Conservation (phyloP, 2,329 filamentous ascomycete species). For the Penicillium italicum region DNA sequence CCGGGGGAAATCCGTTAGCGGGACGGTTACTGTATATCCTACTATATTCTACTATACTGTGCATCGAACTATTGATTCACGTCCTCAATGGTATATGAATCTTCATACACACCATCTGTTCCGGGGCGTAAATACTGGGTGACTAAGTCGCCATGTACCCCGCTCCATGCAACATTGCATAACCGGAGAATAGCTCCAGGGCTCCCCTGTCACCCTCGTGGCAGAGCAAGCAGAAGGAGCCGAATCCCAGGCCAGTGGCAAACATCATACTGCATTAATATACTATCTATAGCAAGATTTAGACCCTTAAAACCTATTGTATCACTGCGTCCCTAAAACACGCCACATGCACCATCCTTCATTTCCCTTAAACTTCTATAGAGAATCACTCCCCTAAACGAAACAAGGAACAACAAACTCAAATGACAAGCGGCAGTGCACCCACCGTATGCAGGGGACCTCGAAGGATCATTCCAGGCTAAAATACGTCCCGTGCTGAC, state of each 20-base stretch:
- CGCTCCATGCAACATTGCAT: neutral
- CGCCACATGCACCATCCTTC: slow-evolving; percentile 6
- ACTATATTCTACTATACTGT: neutral
- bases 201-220: slow-evolving; percentile 6
- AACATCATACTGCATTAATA: neutral
- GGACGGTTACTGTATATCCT: neutral
- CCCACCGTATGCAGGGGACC: neutral
- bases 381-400: slow-evolving; percentile 7
- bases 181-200: slow-evolving; percentile 4
- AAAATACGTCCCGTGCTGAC: neutral
- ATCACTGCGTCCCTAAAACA: slow-evolving; percentile 9
- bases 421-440: neutral
- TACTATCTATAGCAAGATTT: neutral
- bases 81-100: neutral
- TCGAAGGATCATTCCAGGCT: neutral
- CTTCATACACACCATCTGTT: neutral
- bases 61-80: neutral
- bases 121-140: neutral
- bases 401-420: neutral
- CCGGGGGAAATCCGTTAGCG: neutral
- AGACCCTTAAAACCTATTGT: neutral
- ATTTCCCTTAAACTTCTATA: slow-evolving; percentile 7
- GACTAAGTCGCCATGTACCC: neutral
- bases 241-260: neutral
- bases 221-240: slow-evolving; percentile 6